Percentiles rank a stretch among this genome's conserved stretches.
These are phyloP conservation scores for Mrakia blollopis DNA, from an alignment of 768 basidiomycete genomes.

Conservation along the genomic window DNA sequence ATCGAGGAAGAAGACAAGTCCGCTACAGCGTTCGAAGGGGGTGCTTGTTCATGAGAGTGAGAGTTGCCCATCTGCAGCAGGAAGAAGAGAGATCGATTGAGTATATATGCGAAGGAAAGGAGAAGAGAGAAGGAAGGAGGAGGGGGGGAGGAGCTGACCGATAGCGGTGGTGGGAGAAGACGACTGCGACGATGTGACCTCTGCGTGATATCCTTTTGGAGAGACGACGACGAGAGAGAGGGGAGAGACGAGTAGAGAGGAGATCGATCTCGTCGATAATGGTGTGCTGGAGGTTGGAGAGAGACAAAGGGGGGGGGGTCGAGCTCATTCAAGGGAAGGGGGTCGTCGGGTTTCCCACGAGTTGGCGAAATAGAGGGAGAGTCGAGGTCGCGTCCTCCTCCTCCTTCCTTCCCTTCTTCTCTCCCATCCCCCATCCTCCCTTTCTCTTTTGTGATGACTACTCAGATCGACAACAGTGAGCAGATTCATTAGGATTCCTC, in stretches of 20 bases:
- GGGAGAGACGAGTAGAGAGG: neutral
- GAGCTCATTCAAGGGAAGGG: too few relatives aligned
- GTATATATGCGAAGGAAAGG: neutral
- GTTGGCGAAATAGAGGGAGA: too few relatives aligned
- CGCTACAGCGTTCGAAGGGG: neutral
- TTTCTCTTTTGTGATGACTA: slow-evolving; percentile 7
- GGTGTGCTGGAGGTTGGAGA: too few relatives aligned
- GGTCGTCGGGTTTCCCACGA: too few relatives aligned
- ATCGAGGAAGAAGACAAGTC: neutral
- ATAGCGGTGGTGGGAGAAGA: neutral
- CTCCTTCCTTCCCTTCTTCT: too few relatives aligned
- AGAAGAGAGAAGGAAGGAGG: neutral
- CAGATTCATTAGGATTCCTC: neutral
- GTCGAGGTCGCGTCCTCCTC: neutral
- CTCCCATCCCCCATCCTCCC: neutral
- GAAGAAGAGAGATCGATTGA: too few relatives aligned
- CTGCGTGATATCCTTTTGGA: too few relatives aligned
- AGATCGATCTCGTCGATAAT: too few relatives aligned
- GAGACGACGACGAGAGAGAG: neutral
- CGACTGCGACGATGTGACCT: neutral
- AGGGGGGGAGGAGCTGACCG: slow-evolving; percentile 3
- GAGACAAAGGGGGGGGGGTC: too few relatives aligned
- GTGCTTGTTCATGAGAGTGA: neutral
- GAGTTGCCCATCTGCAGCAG: slow-evolving; percentile 6
- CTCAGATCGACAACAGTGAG: slow-evolving; percentile 28